Evolutionary conservation across 73 alveolate genomes (phyloP), one percentile per base, ranked within the genome.

Genomic region (Durusdinium trenchii): DNA sequence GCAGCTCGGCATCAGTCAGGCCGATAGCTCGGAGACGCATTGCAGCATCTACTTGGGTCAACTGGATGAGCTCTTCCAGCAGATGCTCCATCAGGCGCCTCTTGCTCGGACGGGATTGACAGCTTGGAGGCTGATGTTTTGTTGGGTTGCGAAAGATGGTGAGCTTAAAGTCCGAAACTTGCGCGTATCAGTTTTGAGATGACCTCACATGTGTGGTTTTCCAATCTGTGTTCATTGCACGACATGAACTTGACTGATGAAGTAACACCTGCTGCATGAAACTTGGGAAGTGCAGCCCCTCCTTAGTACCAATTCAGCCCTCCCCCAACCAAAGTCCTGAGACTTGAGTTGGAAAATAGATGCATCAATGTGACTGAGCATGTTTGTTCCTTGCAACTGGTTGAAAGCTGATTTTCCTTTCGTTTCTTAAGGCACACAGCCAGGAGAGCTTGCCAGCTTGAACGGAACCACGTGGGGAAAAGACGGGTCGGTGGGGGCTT

Each of bases 1-100:
- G n/a, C n/a, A n/a, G n/a, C n/a, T n/a, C n/a, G n/a, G n/a, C n/a
- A n/a, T n/a, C n/a, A n/a, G n/a, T n/a, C 79, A 85, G 94, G 94
- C 54, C 16, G 94, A 85, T 30, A 85, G 43, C 12, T 85, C 94
- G 79, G 94, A 85, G 94, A 46, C 94, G 57, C 50, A 57, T 42
- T 85, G 94, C 94, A 85, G 78, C 81, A 47, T 52, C 12, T 85
- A 52, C 79, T 43, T 85, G 81, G 94, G 73, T 35, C 94, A 85
- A 45, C 61, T 85, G 60, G 43, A n/a, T 51, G 94, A 85, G 60
- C 94, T 85, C 26, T 85, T 50, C 28, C 94, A 50, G 71, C 78
- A 85, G 20, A 43, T 85, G 10, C n/a, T 85, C 32, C 79, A 85
- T 38, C 94, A 85, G 79, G 94, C 94, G 36, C 71, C 32, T n/a